phyloP scores from a whole-genome alignment of 228 moss, liverwort and hornwort species.

The Sphagnum magellanicum region DNA sequence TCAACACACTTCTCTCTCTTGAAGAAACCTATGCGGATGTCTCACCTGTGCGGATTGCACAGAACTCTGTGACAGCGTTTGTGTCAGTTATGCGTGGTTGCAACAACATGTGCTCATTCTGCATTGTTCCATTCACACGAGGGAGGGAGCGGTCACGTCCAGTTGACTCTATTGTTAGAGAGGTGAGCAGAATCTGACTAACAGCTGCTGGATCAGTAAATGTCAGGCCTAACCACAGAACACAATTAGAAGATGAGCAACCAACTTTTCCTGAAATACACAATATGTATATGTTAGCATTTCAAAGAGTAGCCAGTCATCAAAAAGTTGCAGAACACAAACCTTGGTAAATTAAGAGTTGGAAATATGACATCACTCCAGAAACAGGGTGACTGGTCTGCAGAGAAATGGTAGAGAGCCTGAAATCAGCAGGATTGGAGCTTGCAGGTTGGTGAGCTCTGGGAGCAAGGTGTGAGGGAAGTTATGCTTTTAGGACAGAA shows the following conservation, averaged over 20 bases:
- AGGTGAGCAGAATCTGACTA: conserved; percentile 27
- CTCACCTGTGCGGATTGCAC: conserved; percentile 88
- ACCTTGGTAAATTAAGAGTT: no score
- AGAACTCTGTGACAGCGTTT: conserved; percentile 77
- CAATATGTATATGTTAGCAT: no score
- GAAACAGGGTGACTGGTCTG: no score
- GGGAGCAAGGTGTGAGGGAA: conserved; percentile 97
- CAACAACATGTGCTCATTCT: conserved; percentile 99
- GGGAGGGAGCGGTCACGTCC: conserved; percentile 92
- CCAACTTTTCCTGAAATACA: no score
- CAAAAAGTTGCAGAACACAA: no score
- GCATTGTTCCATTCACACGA: conserved; percentile 94
- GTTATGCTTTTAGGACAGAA: conserved; percentile 91
- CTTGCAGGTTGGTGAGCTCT: conserved; percentile 75
- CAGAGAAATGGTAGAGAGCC: no score
- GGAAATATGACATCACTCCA: no score
- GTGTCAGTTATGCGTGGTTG: conserved; percentile 97
- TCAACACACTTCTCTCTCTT: conserved; percentile 87
- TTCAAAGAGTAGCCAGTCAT: no score
- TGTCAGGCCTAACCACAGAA: no score
- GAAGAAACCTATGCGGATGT: conserved; percentile 99
- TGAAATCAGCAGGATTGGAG: no score
- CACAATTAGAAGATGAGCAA: no score
- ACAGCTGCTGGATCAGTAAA: conserved; percentile 34
- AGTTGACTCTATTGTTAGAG: conserved; percentile 75